Percentiles rank a stretch among this genome's conserved stretches.
phyloP scores from a whole-genome alignment of 345 rosid genomes.

The Ailanthus altissimus region DNA sequence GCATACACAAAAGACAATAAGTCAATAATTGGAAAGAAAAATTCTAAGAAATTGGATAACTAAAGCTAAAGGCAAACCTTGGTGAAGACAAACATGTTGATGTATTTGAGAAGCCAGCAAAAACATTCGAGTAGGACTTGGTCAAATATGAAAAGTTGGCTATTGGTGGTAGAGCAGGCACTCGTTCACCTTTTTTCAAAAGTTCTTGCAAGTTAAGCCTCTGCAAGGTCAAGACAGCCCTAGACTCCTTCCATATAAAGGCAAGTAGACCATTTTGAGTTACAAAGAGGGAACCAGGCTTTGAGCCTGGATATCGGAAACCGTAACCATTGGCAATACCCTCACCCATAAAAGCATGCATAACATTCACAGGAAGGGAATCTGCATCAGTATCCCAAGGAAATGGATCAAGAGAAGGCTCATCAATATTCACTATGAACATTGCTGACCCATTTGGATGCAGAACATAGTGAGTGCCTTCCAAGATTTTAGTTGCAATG shows the following conservation, averaged over 20 bases:
- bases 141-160: slow-evolving; percentile 75
- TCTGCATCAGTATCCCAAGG: slow-evolving; percentile 70
- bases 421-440: slow-evolving; percentile 71
- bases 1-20: not conserved
- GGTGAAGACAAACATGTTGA: slow-evolving; percentile 44
- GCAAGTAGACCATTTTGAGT: slow-evolving; percentile 68
- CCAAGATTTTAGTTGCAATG: slow-evolving; percentile 82
- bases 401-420: slow-evolving; percentile 64
- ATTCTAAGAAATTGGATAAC: not conserved
- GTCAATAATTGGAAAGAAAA: not conserved
- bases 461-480: slow-evolving; percentile 82
- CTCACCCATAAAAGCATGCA: slow-evolving; percentile 64
- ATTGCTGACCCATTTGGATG: slow-evolving; percentile 92
- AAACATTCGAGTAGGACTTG: slow-evolving; percentile 79
- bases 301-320: slow-evolving; percentile 84
- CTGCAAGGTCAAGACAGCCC: slow-evolving; percentile 68
- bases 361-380: slow-evolving; percentile 44
- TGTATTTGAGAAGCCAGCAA: slow-evolving; percentile 53
- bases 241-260: slow-evolving; percentile 84
- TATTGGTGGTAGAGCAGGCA: slow-evolving; percentile 63
- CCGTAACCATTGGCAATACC: slow-evolving; percentile 92
- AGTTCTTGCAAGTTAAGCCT: slow-evolving; percentile 67
- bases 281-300: slow-evolving; percentile 77
- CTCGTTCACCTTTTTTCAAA: slow-evolving; percentile 70
- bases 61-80: slow-evolving; percentile 37